Evolutionary conservation across 139 green algal genomes (phyloP), one percentile per base, ranked within the genome.

Genomic region (Chlorella sorokiniana): DNA sequence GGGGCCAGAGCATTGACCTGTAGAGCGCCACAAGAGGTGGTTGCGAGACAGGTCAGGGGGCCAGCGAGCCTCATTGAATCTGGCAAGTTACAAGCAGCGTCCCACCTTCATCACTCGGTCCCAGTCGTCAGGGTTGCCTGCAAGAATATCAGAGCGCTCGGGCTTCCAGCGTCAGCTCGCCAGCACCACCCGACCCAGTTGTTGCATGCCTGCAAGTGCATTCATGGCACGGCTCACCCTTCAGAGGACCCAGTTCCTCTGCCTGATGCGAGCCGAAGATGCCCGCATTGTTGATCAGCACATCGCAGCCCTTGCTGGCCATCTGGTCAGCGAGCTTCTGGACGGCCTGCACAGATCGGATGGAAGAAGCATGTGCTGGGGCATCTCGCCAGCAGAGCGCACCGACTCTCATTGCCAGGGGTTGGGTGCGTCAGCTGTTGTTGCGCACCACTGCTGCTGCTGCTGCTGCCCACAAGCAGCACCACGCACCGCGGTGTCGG

Each of bases 211-310:
- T 54, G 67, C 10, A 33, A 4, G 20, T 74, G 67, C 67, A 74
- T 45, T 29, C 3, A 18, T 8, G 22, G 27, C 22, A 3, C 3
- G 29, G 23, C 71, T 68, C 38, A 71, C 59, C 75, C 59, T 71
- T 72, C 16, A 81, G 75, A 1, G 75, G 75, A 16, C 75, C 75
- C 7, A 59, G 42, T 40, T 81, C 75, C 40, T 81, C 75, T 5
- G 56, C 59, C 56, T 72, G 33, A 40, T 61, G 59, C 27, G 40
- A 44, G 41, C 75, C 75, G 7, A 81, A 70, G 75, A 81, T 81
- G 40, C 59, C 75, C 1, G 75, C 59, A 56, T 63, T 94, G 89
- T 94, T 94, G 56, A 95, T 73, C 61, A 93, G 79, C 33, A 95
- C 90, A 76, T 95, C 91, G 63, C 91, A 82, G 22, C 37, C 83